Conservation (phyloP, 2,329 filamentous ascomycete species). For the Aspergillus sp. region DNA sequence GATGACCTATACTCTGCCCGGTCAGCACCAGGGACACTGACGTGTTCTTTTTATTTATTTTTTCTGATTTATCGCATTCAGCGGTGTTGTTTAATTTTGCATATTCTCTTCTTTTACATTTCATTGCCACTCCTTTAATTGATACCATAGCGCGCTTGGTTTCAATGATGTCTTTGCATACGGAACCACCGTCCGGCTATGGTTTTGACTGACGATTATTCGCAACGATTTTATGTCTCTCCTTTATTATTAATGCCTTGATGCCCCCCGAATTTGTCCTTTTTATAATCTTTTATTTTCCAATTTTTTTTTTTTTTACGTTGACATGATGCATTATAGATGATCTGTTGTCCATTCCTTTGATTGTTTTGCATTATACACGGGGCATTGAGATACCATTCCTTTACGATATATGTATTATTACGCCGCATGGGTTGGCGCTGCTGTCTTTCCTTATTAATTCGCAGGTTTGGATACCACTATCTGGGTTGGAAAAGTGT, state of each 20-base stretch:
- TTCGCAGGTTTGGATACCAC: conserved; percentile 31
- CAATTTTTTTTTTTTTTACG: conserved; percentile 17
- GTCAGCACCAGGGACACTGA: conserved; percentile 25
- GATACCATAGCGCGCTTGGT: conserved; percentile 26
- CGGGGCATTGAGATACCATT: conserved; percentile 35
- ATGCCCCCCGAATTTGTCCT: conserved; percentile 25
- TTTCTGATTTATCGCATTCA: conserved; percentile 14
- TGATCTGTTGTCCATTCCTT: conserved; percentile 36
- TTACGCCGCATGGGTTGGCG: conserved; percentile 37
- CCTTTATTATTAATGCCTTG: conserved; percentile 34
- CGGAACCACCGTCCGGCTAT: conserved; percentile 23
- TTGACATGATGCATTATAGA: conserved; percentile 31
- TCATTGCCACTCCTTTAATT: conserved; percentile 30
- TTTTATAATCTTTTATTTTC: not conserved
- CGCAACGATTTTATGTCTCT: conserved; percentile 35
- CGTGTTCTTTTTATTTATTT: conserved; percentile 10
- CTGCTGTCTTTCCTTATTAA: conserved; percentile 39
- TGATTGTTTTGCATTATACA: conserved; percentile 27
- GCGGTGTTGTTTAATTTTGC: conserved; percentile 15
- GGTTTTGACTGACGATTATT: conserved; percentile 20
- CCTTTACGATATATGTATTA: conserved; percentile 37
- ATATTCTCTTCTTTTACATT: conserved; percentile 12
- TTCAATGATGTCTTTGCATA: conserved; percentile 22
- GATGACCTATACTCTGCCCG: conserved; percentile 33
- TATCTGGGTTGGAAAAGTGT: conserved; percentile 20